Conservation (phyloP, 129 eudicot species). For the Rutidosis leptorrhynchoides region DNA sequence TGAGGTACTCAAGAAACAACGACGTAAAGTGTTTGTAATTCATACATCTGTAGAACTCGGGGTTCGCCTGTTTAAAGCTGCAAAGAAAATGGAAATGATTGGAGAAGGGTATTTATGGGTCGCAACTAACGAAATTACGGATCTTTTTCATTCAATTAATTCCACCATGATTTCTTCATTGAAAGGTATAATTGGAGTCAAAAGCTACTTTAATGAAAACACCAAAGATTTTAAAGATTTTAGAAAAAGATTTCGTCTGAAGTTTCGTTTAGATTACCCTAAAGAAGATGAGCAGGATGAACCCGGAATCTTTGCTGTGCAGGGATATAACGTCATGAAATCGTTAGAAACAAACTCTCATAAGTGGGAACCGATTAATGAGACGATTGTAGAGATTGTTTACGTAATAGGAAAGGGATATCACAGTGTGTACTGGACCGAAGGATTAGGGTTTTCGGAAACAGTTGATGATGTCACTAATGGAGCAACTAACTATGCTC, state of each 20-base stretch:
- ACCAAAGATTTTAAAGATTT: constrained; percentile 30
- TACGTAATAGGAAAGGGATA: constrained; percentile 45
- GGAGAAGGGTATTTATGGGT: constrained; percentile 57
- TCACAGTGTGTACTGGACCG: constrained; percentile 42
- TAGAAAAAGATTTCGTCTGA: constrained; percentile 28
- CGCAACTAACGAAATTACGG: constrained; percentile 38
- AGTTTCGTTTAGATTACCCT: constrained; percentile 35
- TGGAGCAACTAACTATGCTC: constrained; percentile 23
- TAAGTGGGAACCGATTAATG: constrained; percentile 20
- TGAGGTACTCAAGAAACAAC: constrained; percentile 31
- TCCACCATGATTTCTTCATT: constrained; percentile 34
- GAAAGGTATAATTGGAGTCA: constrained; percentile 64
- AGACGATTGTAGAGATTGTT: constrained; percentile 34
- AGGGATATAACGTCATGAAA: constrained; percentile 38
- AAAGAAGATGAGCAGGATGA: constrained; percentile 43
- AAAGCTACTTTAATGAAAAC: constrained; percentile 36
- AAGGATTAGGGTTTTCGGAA: constrained; percentile 41
- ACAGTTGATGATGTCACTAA: constrained; percentile 16
- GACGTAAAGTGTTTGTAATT: constrained; percentile 46
- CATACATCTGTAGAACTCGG: constrained; percentile 45
- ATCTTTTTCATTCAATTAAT: constrained; percentile 40
- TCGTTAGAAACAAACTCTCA: constrained; percentile 8
- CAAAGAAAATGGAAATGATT: constrained; percentile 45
- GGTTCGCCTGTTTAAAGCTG: constrained; percentile 37
- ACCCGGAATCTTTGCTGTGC: constrained; percentile 47